A percentile compares a stretch with the other conserved stretches of the same genome.
These are phyloP conservation scores for Funneliformis caledonium DNA, from an alignment of 371 early-diverging fungal species.

Conservation along the genomic window DNA sequence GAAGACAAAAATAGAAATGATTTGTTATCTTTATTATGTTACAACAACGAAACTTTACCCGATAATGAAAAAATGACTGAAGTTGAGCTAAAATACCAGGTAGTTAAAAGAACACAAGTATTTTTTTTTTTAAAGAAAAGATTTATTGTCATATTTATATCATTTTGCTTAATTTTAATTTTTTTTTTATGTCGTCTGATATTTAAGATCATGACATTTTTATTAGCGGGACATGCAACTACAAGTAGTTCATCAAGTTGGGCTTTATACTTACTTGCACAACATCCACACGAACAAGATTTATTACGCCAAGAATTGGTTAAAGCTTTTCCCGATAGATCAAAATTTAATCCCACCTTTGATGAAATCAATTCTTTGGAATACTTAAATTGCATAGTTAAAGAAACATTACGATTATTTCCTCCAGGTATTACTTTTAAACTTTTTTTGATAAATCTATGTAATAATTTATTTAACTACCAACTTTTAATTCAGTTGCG, in stretches of 20 bases:
- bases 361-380: conserved; percentile 25
- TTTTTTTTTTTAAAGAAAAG: neutral
- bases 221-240: conserved; percentile 49
- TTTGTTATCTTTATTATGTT: conserved; percentile 3
- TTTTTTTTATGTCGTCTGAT: neutral
- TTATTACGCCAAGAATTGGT: conserved; percentile 44
- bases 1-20: neutral
- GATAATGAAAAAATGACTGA: conserved; percentile 9
- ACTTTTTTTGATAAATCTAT: neutral
- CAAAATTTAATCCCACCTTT: conserved; percentile 36
- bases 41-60: neutral
- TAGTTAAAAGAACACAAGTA: neutral
- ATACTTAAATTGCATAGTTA: conserved; percentile 13
- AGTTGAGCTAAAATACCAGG: neutral
- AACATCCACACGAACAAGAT: conserved; percentile 43
- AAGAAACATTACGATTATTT: conserved; percentile 3
- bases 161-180: no score
- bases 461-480: neutral
- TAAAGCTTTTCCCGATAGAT: conserved; percentile 40
- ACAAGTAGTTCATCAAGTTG: conserved; percentile 44
- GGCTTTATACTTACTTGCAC: conserved; percentile 46
- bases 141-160: neutral
- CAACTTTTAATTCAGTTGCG: neutral
- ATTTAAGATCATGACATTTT: conserved; percentile 44
- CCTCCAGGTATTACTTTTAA: conserved; percentile 13